Percentiles rank a stretch among this genome's conserved stretches.
phyloP scores from a whole-genome alignment of 768 basidiomycete species.

The Lentinula detonsa region DNA sequence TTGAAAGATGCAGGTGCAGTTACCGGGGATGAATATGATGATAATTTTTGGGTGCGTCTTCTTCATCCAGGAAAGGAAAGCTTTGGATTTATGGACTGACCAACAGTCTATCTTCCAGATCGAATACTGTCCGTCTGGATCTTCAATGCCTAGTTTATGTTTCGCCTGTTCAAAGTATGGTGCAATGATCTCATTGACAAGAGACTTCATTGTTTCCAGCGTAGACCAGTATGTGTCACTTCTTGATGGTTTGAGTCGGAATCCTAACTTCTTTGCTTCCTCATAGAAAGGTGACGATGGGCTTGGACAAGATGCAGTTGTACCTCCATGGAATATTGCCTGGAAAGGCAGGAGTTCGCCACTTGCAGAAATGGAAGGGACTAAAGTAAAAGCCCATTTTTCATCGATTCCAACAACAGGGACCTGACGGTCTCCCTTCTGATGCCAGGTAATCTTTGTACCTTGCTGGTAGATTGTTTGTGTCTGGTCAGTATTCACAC shows the following conservation, averaged over 20 bases:
- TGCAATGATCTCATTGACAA: conserved; percentile 18
- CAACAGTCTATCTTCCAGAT: conserved; percentile 27
- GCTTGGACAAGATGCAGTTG: background rate
- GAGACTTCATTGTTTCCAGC: conserved; percentile 16
- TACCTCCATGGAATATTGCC: conserved; percentile 7
- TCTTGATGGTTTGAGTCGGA: conserved; percentile 4
- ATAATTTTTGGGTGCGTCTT: conserved; percentile 22
- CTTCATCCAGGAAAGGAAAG: conserved; percentile 29
- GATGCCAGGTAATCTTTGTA: conserved; percentile 8
- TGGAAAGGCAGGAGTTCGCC: too few relatives aligned
- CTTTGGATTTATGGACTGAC: conserved; percentile 28
- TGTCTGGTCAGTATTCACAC: conserved; percentile 16
- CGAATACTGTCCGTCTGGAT: background rate
- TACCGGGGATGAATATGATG: conserved; percentile 23
- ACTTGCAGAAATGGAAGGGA: too few relatives aligned
- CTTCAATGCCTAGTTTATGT: conserved; percentile 5
- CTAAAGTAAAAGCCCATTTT: too few relatives aligned
- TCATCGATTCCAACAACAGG: conserved; percentile 13
- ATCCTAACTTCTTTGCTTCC: background rate
- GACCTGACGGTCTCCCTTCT: conserved; percentile 12
- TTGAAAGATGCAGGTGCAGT: conserved; percentile 23
- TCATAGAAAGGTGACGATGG: background rate
- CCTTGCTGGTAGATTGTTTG: too few relatives aligned
- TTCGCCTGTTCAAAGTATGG: conserved; percentile 20
- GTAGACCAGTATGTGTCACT: conserved; percentile 21